Base-by-base conservation (phyloP, 768 basidiomycete genomes). In the Collybiopsis luxurians region DNA sequence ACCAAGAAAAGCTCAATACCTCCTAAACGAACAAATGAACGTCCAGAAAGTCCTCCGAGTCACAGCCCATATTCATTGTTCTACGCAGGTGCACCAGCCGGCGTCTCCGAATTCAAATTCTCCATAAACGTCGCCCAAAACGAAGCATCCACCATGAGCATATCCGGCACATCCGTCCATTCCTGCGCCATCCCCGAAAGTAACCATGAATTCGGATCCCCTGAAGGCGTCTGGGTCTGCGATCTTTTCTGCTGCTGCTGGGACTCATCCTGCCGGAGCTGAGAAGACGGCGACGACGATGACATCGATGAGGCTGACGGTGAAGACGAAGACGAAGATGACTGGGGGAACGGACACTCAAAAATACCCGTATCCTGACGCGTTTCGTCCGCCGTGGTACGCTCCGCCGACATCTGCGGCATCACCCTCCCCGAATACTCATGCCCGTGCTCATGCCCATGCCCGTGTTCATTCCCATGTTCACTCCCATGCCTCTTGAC, bases 41-140 rank as follows among this genome's bases (percentile, higher is more conserved):
- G n/a, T n/a, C n/a, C n/a, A n/a, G n/a, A n/a, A n/a, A n/a, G n/a
- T n/a, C n/a, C n/a, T n/a, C n/a, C n/a, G n/a, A n/a, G n/a, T n/a
- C 13, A 34, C 31, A 34, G 13, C 13, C 31, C 13, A 45, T 13
- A 3, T 21, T 40, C 30, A 38, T 40, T 39, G 12, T 26, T 62
- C 59, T 34, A 63, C 0, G 48, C 12, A 34, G 30, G 27, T 7
- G 19, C 11, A 23, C 48, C 23, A 2, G n/a, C 19, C 10, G 48
- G 48, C 19, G 48, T 31, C 21, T 49, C 30, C 19, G 48, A 49
- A 19, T 45, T 45, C 43, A 74, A 58, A 53, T 70, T 73, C 13
- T 65, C 65, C 65, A 78, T 67, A 39, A 78, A 78, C 5, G 74
- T 71, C 21, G 71, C 64, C 77, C 77, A 78, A 58, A 78, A 79